phyloP scores from a whole-genome alignment of 176 grass and related monocot genomes.

The Oryza longistaminata region DNA sequence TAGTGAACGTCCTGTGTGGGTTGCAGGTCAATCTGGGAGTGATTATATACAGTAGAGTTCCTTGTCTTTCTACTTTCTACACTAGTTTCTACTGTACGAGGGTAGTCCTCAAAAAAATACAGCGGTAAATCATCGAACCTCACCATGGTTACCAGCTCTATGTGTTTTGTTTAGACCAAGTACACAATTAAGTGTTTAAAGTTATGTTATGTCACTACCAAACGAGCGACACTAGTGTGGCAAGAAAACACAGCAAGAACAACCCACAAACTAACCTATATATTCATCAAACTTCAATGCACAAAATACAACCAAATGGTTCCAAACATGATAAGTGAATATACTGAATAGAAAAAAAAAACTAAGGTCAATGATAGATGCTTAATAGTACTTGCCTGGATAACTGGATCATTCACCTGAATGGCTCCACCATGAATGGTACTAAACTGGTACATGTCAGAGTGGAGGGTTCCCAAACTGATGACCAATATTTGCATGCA shows the following conservation, averaged over 20 bases:
- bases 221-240: neutral
- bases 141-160: neutral
- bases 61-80: neutral
- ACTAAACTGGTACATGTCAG: neutral
- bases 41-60: neutral
- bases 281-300: neutral
- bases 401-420: neutral
- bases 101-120: neutral
- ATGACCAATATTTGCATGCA: neutral
- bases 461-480: neutral
- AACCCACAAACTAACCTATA: neutral
- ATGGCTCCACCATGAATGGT: neutral
- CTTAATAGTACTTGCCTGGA: neutral
- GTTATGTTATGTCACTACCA: neutral
- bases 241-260: neutral
- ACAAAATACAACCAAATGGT: neutral
- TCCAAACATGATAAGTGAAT: neutral
- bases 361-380: neutral
- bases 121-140: neutral
- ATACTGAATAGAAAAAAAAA: neutral
- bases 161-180: neutral
- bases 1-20: neutral
- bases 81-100: neutral
- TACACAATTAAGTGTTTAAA: neutral
- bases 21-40: neutral